Evolutionary conservation across 2,329 filamentous ascomycete genomes (phyloP).

Genomic region (Alternaria longipes): DNA sequence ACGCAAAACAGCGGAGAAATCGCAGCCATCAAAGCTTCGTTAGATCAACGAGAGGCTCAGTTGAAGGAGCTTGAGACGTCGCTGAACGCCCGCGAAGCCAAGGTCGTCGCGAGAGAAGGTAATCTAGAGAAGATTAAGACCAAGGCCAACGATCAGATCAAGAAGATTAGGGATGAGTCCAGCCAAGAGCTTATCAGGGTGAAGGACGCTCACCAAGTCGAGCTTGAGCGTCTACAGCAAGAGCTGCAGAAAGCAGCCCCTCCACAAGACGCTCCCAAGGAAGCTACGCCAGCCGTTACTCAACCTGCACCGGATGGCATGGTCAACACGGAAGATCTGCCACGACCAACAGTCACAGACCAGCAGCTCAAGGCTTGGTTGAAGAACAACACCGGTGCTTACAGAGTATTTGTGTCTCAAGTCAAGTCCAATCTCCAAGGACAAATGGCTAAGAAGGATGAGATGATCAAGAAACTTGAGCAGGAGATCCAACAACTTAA

Average conservation of each 20-base stretch:
- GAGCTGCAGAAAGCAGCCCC: constrained; percentile 7
- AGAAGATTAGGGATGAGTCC: constrained; percentile 53
- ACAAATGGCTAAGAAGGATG: constrained; percentile 5
- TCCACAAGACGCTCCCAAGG: constrained; percentile 16
- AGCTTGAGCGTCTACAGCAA: constrained; percentile 45
- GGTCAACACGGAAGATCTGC: constrained; percentile 37
- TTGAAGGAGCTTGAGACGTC: constrained; percentile 55
- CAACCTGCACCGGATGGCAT: constrained; percentile 15
- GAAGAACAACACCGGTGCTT: constrained; percentile 15
- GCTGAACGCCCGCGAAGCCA: constrained; percentile 47
- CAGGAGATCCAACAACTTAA: constrained; percentile 25
- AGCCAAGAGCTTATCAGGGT: constrained; percentile 53
- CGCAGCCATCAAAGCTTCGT: constrained; percentile 45
- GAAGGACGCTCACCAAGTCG: constrained; percentile 51
- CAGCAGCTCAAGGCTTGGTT: constrained; percentile 21
- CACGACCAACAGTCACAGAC: constrained; percentile 21
- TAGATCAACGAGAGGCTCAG: constrained; percentile 39
- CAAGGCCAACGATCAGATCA: constrained; percentile 72
- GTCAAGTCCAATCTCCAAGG: constrained; percentile 20
- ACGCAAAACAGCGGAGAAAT: constrained; percentile 61
- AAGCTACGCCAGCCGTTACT: constrained; percentile 3
- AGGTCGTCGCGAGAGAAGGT: constrained; percentile 34
- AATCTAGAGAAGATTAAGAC: constrained; percentile 49
- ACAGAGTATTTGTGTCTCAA: constrained; percentile 16
- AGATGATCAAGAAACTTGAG: constrained; percentile 11